phyloP scores from a whole-genome alignment of 2,329 filamentous ascomycete species.

The Talaromyces atroroseus region DNA sequence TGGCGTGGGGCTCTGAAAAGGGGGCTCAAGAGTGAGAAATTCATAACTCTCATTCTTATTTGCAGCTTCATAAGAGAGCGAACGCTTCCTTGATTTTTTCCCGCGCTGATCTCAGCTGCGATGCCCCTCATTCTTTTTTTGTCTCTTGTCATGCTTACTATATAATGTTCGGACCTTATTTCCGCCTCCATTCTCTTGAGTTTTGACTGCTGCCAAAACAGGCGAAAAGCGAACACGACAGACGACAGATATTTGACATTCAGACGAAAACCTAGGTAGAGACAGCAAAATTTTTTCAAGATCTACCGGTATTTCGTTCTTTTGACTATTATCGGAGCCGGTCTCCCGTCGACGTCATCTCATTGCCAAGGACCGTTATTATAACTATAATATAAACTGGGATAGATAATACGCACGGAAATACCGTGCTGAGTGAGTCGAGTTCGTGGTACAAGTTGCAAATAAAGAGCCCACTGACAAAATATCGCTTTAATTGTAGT shows the following conservation, averaged over 20 bases:
- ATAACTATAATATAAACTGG: neutral
- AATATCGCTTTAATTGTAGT: neutral
- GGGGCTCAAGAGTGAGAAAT: no score
- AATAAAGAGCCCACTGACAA: neutral
- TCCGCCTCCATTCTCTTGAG: neutral
- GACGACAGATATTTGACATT: neutral
- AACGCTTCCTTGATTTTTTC: neutral
- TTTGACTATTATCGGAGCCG: neutral
- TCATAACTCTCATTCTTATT: neutral
- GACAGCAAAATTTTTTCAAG: no score
- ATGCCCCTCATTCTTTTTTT: neutral
- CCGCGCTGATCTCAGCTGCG: neutral
- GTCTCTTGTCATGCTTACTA: neutral
- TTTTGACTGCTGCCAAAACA: neutral
- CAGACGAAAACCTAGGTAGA: neutral
- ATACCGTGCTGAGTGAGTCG: neutral
- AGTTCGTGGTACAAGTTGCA: neutral
- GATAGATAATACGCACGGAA: neutral
- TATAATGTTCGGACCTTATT: neutral
- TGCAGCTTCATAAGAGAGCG: no score
- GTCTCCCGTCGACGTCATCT: neutral
- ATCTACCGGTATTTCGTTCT: neutral
- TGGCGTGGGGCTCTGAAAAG: neutral
- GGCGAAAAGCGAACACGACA: no score
- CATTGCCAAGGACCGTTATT: neutral